Conservation (phyloP, 257 asterid species). For the Lithospermum erythrorhizon region DNA sequence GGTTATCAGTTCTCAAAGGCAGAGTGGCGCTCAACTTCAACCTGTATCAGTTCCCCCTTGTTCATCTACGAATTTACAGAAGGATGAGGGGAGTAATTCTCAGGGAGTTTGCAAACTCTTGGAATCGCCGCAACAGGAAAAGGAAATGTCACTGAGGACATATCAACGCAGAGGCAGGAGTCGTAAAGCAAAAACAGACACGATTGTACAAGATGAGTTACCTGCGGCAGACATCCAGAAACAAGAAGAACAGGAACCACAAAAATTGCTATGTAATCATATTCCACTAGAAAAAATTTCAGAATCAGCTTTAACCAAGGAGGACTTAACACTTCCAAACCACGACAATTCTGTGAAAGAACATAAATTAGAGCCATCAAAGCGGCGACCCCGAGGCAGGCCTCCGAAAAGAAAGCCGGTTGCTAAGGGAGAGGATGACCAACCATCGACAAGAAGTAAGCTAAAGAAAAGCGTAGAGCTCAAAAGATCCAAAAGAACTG, state of each 20-base stretch:
- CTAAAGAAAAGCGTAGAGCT: not conserved
- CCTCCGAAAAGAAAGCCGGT: not conserved
- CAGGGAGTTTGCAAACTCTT: too few species aligned
- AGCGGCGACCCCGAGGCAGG: not conserved
- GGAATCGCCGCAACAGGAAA: not conserved
- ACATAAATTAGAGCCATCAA: not conserved
- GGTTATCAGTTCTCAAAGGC: not conserved
- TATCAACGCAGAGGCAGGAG: not conserved
- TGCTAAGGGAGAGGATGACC: not conserved
- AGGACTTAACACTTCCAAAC: not conserved
- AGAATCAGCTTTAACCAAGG: not conserved
- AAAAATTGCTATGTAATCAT: too few species aligned
- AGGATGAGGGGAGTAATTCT: not conserved
- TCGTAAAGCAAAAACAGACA: not conserved
- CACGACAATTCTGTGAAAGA: not conserved
- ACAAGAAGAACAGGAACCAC: not conserved
- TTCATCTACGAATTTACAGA: not conserved
- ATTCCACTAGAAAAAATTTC: not conserved
- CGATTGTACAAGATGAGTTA: not conserved
- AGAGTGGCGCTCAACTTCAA: not conserved
- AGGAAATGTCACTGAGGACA: not conserved
- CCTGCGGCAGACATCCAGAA: not conserved
- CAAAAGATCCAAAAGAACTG: not conserved
- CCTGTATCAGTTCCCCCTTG: not conserved
- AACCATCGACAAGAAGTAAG: not conserved